Evolutionary conservation across 2,329 filamentous ascomycete genomes (phyloP).

Genomic region (Arthroderma uncinatum): DNA sequence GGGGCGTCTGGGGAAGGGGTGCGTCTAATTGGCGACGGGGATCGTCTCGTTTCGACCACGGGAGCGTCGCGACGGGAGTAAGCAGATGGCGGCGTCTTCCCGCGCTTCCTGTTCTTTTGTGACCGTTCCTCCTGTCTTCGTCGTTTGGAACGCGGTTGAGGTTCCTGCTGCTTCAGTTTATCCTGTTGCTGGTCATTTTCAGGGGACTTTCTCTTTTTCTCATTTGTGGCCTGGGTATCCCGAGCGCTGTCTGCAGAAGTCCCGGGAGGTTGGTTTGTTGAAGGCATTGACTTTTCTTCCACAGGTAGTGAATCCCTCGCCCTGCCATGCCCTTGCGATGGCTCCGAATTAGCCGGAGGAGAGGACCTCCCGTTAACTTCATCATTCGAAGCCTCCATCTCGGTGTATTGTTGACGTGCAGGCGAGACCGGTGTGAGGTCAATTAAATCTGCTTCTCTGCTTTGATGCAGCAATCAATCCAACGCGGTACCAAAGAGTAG

Average conservation of each 20-base stretch:
- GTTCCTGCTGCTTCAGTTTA: conserved; percentile 15
- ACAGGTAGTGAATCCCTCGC: neutral
- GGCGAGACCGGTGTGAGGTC: neutral
- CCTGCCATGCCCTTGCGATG: neutral
- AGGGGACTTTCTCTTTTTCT: conserved; percentile 22
- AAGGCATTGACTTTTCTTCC: neutral
- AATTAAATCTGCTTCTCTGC: neutral
- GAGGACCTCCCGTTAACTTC: neutral
- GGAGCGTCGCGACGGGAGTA: conserved; percentile 31
- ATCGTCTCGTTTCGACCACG: conserved; percentile 23
- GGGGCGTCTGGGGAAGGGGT: conserved; percentile 33
- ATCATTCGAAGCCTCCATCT: neutral
- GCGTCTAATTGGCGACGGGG: conserved; percentile 32
- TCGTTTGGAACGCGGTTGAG: conserved; percentile 27
- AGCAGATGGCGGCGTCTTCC: conserved; percentile 28
- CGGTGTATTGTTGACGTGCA: neutral
- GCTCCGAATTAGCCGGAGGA: neutral
- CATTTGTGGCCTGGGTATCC: conserved; percentile 8
- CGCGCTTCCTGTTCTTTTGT: conserved; percentile 28
- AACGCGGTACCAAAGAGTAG: neutral
- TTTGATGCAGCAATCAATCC: neutral
- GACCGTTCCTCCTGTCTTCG: conserved; percentile 31
- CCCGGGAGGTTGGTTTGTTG: neutral
- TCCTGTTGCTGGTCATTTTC: conserved; percentile 21
- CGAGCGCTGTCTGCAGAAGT: neutral